Evolutionary conservation across 371 early-diverging fungal genomes (phyloP).

Genomic region (Rhizopus delemar): DNA sequence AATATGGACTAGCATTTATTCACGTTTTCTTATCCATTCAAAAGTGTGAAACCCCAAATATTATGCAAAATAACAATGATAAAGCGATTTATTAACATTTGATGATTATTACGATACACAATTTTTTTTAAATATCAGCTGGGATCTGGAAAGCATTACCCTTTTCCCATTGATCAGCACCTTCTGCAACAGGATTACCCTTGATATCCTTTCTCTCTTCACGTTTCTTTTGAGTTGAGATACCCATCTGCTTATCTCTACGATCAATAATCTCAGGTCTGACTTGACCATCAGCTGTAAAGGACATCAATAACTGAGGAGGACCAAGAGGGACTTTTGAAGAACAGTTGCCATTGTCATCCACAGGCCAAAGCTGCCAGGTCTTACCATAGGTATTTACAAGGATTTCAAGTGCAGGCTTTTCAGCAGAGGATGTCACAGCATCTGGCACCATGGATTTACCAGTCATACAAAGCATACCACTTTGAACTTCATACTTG

Average conservation of each 20-base stretch:
- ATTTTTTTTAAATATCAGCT: not conserved
- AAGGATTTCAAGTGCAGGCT: constrained; percentile 20
- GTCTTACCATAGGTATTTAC: constrained; percentile 44
- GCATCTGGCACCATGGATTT: constrained; percentile 26
- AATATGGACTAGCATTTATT: too few relatives aligned
- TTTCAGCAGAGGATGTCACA: constrained; percentile 23
- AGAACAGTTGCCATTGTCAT: constrained; percentile 21
- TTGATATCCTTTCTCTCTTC: constrained; percentile 1
- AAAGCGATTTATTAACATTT: too few relatives aligned
- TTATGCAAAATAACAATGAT: not conserved
- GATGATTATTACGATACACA: too few relatives aligned
- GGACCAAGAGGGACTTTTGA: constrained; percentile 19
- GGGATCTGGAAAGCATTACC: not conserved
- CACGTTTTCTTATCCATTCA: too few relatives aligned
- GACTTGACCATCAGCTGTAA: constrained; percentile 24
- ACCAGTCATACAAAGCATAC: constrained; percentile 23
- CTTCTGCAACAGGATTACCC: not conserved
- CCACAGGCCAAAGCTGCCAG: constrained; percentile 38
- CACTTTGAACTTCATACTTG: constrained; percentile 43
- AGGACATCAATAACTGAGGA: constrained; percentile 26
- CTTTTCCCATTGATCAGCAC: constrained; percentile 3
- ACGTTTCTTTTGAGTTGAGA: constrained; percentile 1
- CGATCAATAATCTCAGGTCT: constrained; percentile 2
- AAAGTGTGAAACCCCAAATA: too few relatives aligned
- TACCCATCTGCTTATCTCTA: not conserved